Base-by-base conservation (phyloP, 768 basidiomycete genomes). In the Fistulinella prunicolor region DNA sequence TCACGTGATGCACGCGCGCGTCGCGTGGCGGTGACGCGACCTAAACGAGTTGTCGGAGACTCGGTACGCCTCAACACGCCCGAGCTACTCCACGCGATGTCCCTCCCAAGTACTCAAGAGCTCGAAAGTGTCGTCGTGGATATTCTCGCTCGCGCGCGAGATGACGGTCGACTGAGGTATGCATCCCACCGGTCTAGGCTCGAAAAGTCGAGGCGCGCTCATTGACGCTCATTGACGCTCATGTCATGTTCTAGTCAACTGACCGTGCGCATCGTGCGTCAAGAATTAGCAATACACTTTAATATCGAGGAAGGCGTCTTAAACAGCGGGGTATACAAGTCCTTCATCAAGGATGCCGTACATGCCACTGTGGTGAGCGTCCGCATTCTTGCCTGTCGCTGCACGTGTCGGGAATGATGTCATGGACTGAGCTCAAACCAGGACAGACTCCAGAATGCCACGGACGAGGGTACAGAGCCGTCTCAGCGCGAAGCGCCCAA, bases 251-350 rank as follows among this genome's bases (percentile, higher is more conserved):
- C 24, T 16, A 65, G 64, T 24, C 38, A 68, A 47, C 47, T 70
- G 22, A 83, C 83, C 2, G 71, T 71, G 14, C 76, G 77, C 20
- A 68, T 74, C 12, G 70, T 85, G 21, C 76, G 83, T 12, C 61
- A 67, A 46, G 57, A 70, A n/a, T 44, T 85, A 1, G 83, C 84
- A 63, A 55, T 66, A 21, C 54, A 69, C 20, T 69, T 82, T 37
- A 48, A 55, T 4, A 61, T 86, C n/a, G 69, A 72, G 9, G 53
- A 65, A 6, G 79, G 77, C 0, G 58, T 67, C 3, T 62, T 86
- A 34, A 73, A 75, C 23, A 56, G 50, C 22, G 59, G 66, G 17
- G 66, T 73, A 40, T 79, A 75, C 64, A 85, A 75, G 58, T 48
- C 55, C 14, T 58, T 69, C 3, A 59, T 87, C 21, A 83, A 79